phyloP scores from a whole-genome alignment of 306 rosid genomes.

The Pachyrhizus erosus region DNA sequence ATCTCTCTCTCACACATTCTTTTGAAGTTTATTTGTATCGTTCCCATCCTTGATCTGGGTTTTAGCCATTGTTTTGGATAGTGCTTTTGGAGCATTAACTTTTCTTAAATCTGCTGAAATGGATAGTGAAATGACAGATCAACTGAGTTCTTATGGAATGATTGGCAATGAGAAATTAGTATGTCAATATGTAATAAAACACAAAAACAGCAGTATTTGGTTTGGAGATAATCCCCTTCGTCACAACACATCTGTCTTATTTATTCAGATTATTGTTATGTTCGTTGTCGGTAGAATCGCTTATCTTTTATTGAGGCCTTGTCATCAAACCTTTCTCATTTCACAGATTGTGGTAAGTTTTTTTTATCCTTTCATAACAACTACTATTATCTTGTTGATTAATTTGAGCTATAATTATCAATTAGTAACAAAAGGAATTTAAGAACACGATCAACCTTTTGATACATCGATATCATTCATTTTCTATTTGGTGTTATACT shows the following conservation, averaged over 20 bases:
- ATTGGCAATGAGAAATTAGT: neutral
- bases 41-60: neutral
- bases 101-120: slow-evolving; percentile 12
- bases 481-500: neutral
- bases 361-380: neutral
- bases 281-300: slow-evolving; percentile 15
- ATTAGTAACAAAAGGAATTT: neutral
- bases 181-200: neutral
- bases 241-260: neutral
- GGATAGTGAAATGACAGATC: neutral
- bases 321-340: slow-evolving; percentile 34
- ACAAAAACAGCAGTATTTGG: neutral
- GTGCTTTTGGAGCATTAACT: neutral
- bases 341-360: slow-evolving; percentile 44
- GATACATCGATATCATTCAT: neutral
- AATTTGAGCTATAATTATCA: neutral
- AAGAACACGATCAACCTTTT: neutral
- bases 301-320: slow-evolving; percentile 40
- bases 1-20: slow-evolving; percentile 24
- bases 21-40: slow-evolving; percentile 2
- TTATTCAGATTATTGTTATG: slow-evolving; percentile 10
- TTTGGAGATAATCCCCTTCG: slow-evolving; percentile 28
- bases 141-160: slow-evolving; percentile 2
- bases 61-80: neutral
- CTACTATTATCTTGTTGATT: neutral